Base-by-base conservation (phyloP, 257 asterid species). In the Gynochthodes officinalis region DNA sequence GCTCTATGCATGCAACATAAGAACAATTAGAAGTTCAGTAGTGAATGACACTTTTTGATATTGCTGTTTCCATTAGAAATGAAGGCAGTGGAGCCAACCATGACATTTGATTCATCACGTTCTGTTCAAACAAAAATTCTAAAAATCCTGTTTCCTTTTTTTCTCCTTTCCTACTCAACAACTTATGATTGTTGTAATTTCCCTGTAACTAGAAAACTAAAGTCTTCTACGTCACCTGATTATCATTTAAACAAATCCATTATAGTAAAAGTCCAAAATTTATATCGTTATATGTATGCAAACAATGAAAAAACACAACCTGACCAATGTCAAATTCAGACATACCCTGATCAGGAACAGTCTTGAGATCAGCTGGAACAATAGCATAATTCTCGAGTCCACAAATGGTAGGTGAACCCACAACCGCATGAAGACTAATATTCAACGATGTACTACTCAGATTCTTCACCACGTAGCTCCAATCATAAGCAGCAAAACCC, bases 301-400 rank as follows among this genome's bases (percentile, higher is more conserved):
- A 52, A 64, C 4, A 32, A 37, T 4, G 2, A 23, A 7, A 49
- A 11, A 61, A 11, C 58, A 30, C 28, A 53, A 43, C 30, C 64
- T 16, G 21, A 33, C 50, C 7, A 12, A n/a, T 30, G 37, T 8
- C 40, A 59, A 53, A 76, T 27, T 10, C 16, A 28, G 21, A 50
- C 80, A 23, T 73, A 87, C 99, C 98, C 78, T 95, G 98, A 67
- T 84, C 89, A 63, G 93, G 91, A 53, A 83, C 74, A 58, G 99
- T 95, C 77, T 76, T 83, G 71, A 86, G 87, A 86, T 89, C 98
- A 74, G 84, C 73, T 0, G 96, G 99, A 43, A 92, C 92, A 76
- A 95, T 86, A 0, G 99, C 99, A 59, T 95, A 95, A 83, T 92
- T 95, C 85, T 95, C 99, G 4, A 95, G 84, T 32, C 98, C 99